A percentile compares a stretch with the other conserved stretches of the same genome.
Evolutionary conservation across 305 asterid species (phyloP).

Genomic region (Solanum hybrid): DNA sequence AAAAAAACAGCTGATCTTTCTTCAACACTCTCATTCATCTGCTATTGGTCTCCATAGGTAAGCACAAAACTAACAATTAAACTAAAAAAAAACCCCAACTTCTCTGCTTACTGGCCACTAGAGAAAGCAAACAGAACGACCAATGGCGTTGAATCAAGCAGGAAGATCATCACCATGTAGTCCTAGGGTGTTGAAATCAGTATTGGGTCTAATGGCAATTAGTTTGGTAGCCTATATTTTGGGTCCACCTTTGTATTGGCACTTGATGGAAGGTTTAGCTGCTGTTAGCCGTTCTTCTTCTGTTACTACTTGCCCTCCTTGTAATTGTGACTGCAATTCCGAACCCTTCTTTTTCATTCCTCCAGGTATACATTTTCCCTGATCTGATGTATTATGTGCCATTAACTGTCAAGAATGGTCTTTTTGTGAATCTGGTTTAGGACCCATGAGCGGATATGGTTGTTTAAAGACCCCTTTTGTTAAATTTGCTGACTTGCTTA

Average conservation of each 20-base stretch:
- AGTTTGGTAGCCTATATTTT: constrained; percentile 41
- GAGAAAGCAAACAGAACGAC: not conserved
- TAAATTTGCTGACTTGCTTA: not conserved
- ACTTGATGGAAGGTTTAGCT: constrained; percentile 43
- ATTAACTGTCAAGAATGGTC: not conserved
- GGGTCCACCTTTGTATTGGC: constrained; percentile 60
- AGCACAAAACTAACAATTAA: not conserved
- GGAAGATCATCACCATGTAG: constrained; percentile 10
- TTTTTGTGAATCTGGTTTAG: not conserved
- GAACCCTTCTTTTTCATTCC: constrained; percentile 43
- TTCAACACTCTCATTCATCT: not conserved
- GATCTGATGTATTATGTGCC: constrained; percentile 13
- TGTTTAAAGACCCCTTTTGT: not conserved
- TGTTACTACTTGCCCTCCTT: constrained; percentile 31
- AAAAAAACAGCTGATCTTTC: not conserved
- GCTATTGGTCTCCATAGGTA: not conserved
- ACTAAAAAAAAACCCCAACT: not conserved
- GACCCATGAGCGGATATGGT: not conserved
- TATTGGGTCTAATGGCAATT: constrained; percentile 27
- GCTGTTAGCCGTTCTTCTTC: constrained; percentile 25
- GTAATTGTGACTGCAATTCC: constrained; percentile 45
- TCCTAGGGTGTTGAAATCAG: constrained; percentile 27
- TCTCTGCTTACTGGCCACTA: not conserved
- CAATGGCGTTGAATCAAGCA: constrained; percentile 33
- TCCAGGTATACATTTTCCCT: constrained; percentile 17